phyloP scores from a whole-genome alignment of 2,329 filamentous ascomycete genomes.

The Phyllosticta citribraziliensis region DNA sequence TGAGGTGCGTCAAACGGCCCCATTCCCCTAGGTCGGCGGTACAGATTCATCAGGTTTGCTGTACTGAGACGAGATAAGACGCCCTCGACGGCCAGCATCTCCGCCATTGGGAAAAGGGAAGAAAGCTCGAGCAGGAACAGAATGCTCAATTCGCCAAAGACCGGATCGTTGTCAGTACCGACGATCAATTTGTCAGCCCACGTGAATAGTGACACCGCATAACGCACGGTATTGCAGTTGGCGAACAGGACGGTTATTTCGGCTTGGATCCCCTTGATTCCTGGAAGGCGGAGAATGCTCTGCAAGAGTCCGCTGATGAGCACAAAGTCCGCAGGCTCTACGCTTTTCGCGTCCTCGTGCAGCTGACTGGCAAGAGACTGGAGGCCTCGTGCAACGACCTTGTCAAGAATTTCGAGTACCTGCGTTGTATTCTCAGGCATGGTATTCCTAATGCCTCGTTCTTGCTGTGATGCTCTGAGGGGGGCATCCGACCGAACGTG shows the following conservation, averaged over 20 bases:
- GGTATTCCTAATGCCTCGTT: conserved; percentile 16
- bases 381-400: conserved; percentile 73
- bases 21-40: conserved; percentile 57
- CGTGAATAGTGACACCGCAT: conserved; percentile 79
- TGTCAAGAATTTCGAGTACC: conserved; percentile 69
- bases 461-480: not conserved
- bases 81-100: conserved; percentile 81
- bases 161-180: conserved; percentile 58
- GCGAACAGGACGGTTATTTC: conserved; percentile 40
- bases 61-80: conserved; percentile 69
- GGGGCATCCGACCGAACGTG: conserved; percentile 31
- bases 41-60: conserved; percentile 67
- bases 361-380: conserved; percentile 69
- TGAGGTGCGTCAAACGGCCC: conserved; percentile 69
- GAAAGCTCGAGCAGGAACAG: conserved; percentile 84
- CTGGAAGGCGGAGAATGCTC: conserved; percentile 68
- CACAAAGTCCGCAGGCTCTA: conserved; percentile 70
- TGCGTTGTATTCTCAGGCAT: conserved; percentile 19
- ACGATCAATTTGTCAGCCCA: conserved; percentile 80
- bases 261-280: conserved; percentile 54
- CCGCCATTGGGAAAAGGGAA: conserved; percentile 67
- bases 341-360: conserved; percentile 59
- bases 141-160: conserved; percentile 88
- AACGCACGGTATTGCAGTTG: conserved; percentile 61
- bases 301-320: conserved; percentile 84